Conservation (phyloP, 164 flowering plant species). For the Nymphaea colorata region DNA sequence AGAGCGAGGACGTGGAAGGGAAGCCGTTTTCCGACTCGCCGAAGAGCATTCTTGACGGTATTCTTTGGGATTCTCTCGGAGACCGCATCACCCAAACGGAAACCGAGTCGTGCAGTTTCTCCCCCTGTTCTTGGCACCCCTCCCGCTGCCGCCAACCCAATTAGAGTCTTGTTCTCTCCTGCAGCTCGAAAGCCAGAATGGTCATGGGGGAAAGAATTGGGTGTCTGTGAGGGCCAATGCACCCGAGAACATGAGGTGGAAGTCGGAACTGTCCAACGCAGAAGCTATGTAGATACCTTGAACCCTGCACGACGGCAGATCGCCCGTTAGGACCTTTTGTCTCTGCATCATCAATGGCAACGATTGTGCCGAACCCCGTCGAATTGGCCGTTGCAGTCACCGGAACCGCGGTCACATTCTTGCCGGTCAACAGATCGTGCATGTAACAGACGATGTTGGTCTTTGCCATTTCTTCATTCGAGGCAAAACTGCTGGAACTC, state of each 20-base stretch:
- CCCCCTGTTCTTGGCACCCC: slow-evolving; percentile 7
- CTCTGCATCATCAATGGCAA: slow-evolving; percentile 8
- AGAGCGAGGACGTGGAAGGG: too few species aligned
- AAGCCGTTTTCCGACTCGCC: too few species aligned
- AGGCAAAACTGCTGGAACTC: neutral
- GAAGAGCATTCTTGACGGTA: too few species aligned
- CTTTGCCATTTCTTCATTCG: neutral
- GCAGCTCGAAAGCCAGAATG: too few species aligned
- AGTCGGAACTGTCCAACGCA: slow-evolving; percentile 6
- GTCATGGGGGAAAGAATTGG: too few species aligned
- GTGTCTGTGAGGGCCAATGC: too few species aligned
- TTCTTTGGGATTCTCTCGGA: slow-evolving; percentile 7
- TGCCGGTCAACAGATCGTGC: slow-evolving; percentile 8
- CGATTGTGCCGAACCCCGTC: slow-evolving; percentile 4
- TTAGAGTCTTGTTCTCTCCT: slow-evolving; percentile 5
- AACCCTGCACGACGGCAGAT: slow-evolving; percentile 5
- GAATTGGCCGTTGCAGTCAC: slow-evolving; percentile 1
- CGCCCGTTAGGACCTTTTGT: slow-evolving; percentile 3
- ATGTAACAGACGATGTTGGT: slow-evolving; percentile 8
- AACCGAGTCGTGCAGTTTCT: too few species aligned
- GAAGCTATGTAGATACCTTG: slow-evolving; percentile 8
- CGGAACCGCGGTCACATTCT: slow-evolving; percentile 10
- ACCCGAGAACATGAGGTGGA: slow-evolving; percentile 8
- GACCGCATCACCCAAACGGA: too few species aligned
- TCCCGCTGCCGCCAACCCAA: slow-evolving; percentile 5